Conservation (phyloP, 1,284 basidiomycete genomes). For the Ceratobasidium sp. region DNA sequence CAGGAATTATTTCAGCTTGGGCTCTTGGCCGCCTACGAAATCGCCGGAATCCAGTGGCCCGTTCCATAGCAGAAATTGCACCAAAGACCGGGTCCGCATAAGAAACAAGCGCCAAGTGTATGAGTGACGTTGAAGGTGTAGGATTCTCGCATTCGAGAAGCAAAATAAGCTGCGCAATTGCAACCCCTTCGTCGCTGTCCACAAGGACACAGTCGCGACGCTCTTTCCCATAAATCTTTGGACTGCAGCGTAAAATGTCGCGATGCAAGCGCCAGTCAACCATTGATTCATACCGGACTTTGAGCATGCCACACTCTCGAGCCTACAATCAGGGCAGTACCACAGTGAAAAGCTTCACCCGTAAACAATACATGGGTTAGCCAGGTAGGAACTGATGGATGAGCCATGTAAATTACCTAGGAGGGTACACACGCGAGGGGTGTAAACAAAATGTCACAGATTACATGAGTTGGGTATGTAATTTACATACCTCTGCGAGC, state of each 20-base stretch:
- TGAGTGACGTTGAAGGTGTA: not conserved
- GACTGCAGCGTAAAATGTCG: not conserved
- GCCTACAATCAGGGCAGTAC: too few relatives aligned
- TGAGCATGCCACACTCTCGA: not conserved
- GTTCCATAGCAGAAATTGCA: not conserved
- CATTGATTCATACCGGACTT: not conserved
- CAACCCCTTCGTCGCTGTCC: not conserved
- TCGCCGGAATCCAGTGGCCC: not conserved
- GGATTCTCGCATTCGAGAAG: not conserved
- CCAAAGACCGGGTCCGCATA: not conserved
- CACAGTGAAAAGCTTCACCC: too few relatives aligned
- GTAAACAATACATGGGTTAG: too few relatives aligned
- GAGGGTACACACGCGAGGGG: too few relatives aligned
- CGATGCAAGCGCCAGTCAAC: not conserved
- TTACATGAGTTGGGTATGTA: too few relatives aligned
- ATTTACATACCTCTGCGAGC: too few relatives aligned
- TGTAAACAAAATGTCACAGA: too few relatives aligned
- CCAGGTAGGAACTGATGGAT: too few relatives aligned
- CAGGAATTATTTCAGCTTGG: not conserved
- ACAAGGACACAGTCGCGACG: not conserved
- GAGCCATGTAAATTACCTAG: too few relatives aligned
- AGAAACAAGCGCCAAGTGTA: not conserved
- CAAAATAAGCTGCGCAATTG: not conserved
- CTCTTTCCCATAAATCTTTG: not conserved
- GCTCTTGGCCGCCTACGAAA: not conserved